Base-by-base conservation (phyloP, 2,329 filamentous ascomycete genomes). In the Neonectria ditissima region DNA sequence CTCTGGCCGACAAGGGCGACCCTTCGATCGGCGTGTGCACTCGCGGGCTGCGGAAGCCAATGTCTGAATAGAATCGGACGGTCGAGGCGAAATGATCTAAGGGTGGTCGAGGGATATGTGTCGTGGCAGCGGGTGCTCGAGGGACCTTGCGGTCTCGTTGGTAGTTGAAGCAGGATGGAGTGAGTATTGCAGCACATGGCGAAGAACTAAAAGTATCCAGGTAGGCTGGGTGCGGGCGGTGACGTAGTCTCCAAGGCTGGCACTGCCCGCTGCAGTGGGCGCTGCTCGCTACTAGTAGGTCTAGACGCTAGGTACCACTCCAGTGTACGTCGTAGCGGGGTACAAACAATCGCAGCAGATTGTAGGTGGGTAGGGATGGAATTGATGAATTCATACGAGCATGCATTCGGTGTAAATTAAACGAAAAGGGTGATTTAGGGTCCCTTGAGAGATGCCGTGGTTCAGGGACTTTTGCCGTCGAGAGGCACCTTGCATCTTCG, bases 191-290 rank as follows among this genome's bases (percentile, higher is more conserved):
- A 50, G 59, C 60, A 63, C 59, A 63, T 65, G 47, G 57, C 50
- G 59, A 62, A 65, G 62, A 58, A 60, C 58, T 62, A 59, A 69
- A 39, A 41, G 56, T 51, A 61, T 20, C n/a, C n/a, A 11, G 48
- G 32, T 50, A 26, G 47, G 32, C 52, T 55, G 67, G 60, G 60
- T 68, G 67, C 47, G 65, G 67, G 65, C 68, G 67, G 71, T 73
- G 71, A 73, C 71, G 71, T 73, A 73, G 71, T 69, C 68, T 53
- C 37, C n/a, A 41, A 10, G 61, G 54, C 62, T 65, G 51, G 69
- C 68, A 71, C 64, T 45, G 66, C 69, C 68, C 60, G 62, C 62
- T 20, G 41, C 34, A 52, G 53, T 24, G 28, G 11, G 37, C 44
- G 20, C 24, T 26, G 44, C 24, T 26, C 24, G 16, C 14, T 26